A percentile compares a stretch with the other conserved stretches of the same genome.
These are phyloP conservation scores for Russula brevipes DNA, from an alignment of 768 basidiomycete genomes.

Conservation along the genomic window DNA sequence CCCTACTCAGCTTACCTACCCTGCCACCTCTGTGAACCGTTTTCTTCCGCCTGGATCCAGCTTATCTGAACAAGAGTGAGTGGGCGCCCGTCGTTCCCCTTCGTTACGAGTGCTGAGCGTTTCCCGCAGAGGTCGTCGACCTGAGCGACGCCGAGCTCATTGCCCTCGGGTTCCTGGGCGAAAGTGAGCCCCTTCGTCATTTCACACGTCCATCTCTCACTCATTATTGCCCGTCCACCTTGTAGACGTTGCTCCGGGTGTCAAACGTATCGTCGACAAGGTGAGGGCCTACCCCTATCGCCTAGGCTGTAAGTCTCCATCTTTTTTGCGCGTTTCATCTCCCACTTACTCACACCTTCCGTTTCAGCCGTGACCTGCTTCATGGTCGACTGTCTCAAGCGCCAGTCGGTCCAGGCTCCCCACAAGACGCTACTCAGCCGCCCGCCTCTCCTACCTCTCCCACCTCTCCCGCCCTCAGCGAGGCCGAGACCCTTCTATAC, in stretches of 20 bases:
- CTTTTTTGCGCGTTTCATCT: slow-evolving; percentile 28
- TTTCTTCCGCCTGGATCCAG: slow-evolving; percentile 20
- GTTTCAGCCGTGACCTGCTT: slow-evolving; percentile 32
- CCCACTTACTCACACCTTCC: slow-evolving; percentile 24
- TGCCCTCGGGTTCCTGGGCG: slow-evolving; percentile 24
- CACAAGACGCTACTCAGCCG: neutral
- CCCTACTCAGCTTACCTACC: too few species aligned
- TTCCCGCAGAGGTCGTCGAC: slow-evolving; percentile 31
- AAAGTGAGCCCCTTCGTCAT: slow-evolving; percentile 25
- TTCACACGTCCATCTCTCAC: slow-evolving; percentile 23
- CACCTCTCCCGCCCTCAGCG: slow-evolving; percentile 16
- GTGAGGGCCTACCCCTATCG: slow-evolving; percentile 28
- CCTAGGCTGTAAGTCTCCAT: slow-evolving; percentile 27
- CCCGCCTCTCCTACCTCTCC: slow-evolving; percentile 11
- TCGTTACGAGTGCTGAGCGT: slow-evolving; percentile 30
- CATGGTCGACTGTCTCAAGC: slow-evolving; percentile 30
- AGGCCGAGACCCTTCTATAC: slow-evolving; percentile 16
- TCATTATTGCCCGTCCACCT: slow-evolving; percentile 26
- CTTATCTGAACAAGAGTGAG: slow-evolving; percentile 31
- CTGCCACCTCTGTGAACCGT: slow-evolving; percentile 19
- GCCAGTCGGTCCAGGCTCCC: slow-evolving; percentile 1
- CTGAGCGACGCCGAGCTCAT: slow-evolving; percentile 22
- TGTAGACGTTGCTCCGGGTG: slow-evolving; percentile 26
- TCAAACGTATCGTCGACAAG: slow-evolving; percentile 20
- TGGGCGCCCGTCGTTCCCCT: slow-evolving; percentile 28